Evolutionary conservation across 306 rosid genomes (phyloP), one percentile per base, ranked within the genome.

Genomic region (Sindora glabra): DNA sequence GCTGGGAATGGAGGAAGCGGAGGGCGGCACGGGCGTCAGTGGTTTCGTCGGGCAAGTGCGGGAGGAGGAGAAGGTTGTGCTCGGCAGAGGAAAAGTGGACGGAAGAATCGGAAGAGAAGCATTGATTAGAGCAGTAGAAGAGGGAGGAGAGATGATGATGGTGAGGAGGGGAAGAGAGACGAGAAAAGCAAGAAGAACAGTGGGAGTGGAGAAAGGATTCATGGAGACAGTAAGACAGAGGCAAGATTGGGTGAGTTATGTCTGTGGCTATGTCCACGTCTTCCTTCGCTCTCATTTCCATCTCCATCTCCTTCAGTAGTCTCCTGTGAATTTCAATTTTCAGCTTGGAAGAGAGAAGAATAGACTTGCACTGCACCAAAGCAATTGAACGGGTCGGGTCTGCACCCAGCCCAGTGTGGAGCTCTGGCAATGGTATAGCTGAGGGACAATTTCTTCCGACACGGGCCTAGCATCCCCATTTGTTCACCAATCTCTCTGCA

Each of bases 1-100:
- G 47, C 17, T 37, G 68, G 64, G 71, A 60, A 14, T 1, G 52
- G 65, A 89, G 91, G 76, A 86, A 75, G 70, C 82, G 83, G 74
- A 86, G 85, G 62, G 96, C 79, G 62, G 83, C 70, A 61, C 83
- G 82, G 53, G 81, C 81, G 75, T 77, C 86, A 48, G 86, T 50
- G 65, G 92, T 53, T 62, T 50, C 73, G 46, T 19, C 55, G 56
- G 0, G 55, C 49, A 54, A 46, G 5, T 27, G 72, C 59, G 37
- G 72, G 24, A 48, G 56, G 41, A 0, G 62, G 42, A 76, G 74
- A 47, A 77, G 79, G 56, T 59, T 65, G 70, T 26, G 56, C 59
- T 83, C 81, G 65, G 81, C 77, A 57, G 62, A 54, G 73, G 73
- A 68, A 47, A 46, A 12, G 59, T 26, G 79, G 65, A 77, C 32